These are phyloP conservation scores for Arthrobotrys pseudoclavata DNA, from an alignment of 2,329 filamentous ascomycete species.

Conservation along the genomic window DNA sequence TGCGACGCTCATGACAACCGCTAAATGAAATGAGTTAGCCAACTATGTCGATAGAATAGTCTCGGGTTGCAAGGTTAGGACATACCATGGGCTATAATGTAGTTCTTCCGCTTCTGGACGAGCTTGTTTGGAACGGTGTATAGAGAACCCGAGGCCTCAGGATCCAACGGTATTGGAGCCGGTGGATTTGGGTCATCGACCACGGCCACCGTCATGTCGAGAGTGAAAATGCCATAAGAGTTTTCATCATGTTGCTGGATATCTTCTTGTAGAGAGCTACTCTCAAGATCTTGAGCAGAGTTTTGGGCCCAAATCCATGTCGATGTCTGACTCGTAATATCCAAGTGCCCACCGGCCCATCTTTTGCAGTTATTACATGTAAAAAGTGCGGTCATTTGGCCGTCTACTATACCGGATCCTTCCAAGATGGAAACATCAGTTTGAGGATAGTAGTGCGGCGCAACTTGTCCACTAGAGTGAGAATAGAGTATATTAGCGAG, in stretches of 20 bases:
- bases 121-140: slow-evolving; percentile 56
- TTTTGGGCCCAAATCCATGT: slow-evolving; percentile 73
- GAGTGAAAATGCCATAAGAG: slow-evolving; percentile 65
- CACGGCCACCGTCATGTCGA: slow-evolving; percentile 69
- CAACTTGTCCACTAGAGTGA: slow-evolving; percentile 42
- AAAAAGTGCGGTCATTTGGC: slow-evolving; percentile 63
- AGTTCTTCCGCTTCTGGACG: slow-evolving; percentile 61
- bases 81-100: slow-evolving; percentile 63
- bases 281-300: slow-evolving; percentile 68
- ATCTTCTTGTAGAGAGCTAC: slow-evolving; percentile 66
- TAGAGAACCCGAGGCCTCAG: slow-evolving; percentile 46
- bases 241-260: slow-evolving; percentile 70
- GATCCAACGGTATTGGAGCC: slow-evolving; percentile 51
- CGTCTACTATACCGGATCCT: slow-evolving; percentile 61
- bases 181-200: slow-evolving; percentile 67
- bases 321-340: slow-evolving; percentile 67
- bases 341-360: slow-evolving; percentile 68
- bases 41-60: slow-evolving; percentile 3
- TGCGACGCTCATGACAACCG: slow-evolving; percentile 74
- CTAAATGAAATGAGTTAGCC: slow-evolving; percentile 63
- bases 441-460: slow-evolving; percentile 54
- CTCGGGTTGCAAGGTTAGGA: not conserved
- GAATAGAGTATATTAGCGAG: slow-evolving; percentile 5
- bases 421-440: slow-evolving; percentile 59
- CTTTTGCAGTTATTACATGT: slow-evolving; percentile 70